Evolutionary conservation across 2,329 filamentous ascomycete species (phyloP).

Genomic region (Hypoxylon sp.): DNA sequence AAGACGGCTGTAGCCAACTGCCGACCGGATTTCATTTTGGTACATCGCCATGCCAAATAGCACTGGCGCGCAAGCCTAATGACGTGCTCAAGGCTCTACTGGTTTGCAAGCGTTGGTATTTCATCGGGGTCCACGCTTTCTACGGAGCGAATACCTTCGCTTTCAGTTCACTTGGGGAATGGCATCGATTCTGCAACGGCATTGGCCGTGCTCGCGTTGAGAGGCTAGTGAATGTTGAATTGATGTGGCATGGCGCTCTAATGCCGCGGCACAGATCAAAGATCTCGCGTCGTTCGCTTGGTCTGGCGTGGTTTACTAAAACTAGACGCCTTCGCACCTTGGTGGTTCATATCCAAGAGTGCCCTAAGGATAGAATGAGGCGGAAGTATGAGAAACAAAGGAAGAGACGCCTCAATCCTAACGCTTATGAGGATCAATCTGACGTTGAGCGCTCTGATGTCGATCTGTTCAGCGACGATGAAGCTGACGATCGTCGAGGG

Average conservation of each 20-base stretch:
- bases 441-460: not conserved
- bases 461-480: not conserved
- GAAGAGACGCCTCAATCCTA: not conserved
- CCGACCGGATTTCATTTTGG: conserved; percentile 60
- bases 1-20: conserved; percentile 45
- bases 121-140: conserved; percentile 60
- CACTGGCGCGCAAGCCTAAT: conserved; percentile 55
- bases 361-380: conserved; percentile 50
- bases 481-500: not conserved
- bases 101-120: conserved; percentile 60
- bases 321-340: conserved; percentile 59
- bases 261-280: conserved; percentile 37
- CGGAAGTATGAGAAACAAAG: conserved; percentile 57
- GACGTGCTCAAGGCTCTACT: conserved; percentile 57
- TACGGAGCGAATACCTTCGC: conserved; percentile 66
- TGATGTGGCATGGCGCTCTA: conserved; percentile 56
- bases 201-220: conserved; percentile 58
- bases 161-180: conserved; percentile 68
- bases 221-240: conserved; percentile 62
- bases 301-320: conserved; percentile 56
- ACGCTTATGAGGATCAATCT: not conserved
- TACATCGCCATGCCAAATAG: conserved; percentile 52
- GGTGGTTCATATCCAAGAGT: conserved; percentile 60
- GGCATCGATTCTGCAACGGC: conserved; percentile 62
- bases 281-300: conserved; percentile 58